Conservation (phyloP, 1,284 basidiomycete genomes). For the Mycosarcoma mackinlayi region DNA sequence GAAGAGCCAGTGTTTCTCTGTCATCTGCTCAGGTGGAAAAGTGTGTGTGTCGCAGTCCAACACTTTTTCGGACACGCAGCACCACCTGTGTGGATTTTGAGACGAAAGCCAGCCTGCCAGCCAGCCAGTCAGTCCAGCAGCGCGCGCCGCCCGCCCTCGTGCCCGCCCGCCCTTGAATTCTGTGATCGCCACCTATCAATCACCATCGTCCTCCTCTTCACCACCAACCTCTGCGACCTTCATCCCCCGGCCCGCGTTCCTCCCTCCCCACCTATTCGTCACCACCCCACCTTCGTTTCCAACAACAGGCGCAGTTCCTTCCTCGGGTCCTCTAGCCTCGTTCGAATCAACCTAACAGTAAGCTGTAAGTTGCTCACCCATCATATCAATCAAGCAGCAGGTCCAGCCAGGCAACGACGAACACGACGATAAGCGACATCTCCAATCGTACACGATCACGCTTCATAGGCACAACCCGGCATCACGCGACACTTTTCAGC, state of each 20-base stretch:
- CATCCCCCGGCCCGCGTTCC: slow-evolving; percentile 2
- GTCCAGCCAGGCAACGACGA: neutral
- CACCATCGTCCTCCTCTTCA: slow-evolving; percentile 18
- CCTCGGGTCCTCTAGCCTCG: slow-evolving; percentile 7
- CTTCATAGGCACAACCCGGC: too few species aligned
- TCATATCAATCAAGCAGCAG: neutral
- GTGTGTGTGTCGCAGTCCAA: slow-evolving; percentile 23
- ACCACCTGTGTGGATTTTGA: too few species aligned
- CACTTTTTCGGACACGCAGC: slow-evolving; percentile 27
- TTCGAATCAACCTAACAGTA: slow-evolving; percentile 18
- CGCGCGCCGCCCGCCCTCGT: slow-evolving; percentile 1
- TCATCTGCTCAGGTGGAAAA: neutral
- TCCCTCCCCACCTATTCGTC: slow-evolving; percentile 22
- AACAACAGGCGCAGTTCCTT: slow-evolving; percentile 8
- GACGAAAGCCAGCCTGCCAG: neutral
- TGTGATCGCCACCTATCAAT: slow-evolving; percentile 23
- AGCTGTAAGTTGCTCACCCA: slow-evolving; percentile 32
- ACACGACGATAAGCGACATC: neutral
- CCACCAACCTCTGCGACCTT: slow-evolving; percentile 13
- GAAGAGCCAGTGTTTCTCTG: too few species aligned
- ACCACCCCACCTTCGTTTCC: slow-evolving; percentile 30
- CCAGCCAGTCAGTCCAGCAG: neutral
- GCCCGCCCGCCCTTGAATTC: neutral
- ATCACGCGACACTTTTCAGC: neutral
- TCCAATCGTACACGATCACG: neutral